These are phyloP conservation scores for Fusarium sambucinum DNA, from an alignment of 2,329 filamentous ascomycete species.

Conservation along the genomic window DNA sequence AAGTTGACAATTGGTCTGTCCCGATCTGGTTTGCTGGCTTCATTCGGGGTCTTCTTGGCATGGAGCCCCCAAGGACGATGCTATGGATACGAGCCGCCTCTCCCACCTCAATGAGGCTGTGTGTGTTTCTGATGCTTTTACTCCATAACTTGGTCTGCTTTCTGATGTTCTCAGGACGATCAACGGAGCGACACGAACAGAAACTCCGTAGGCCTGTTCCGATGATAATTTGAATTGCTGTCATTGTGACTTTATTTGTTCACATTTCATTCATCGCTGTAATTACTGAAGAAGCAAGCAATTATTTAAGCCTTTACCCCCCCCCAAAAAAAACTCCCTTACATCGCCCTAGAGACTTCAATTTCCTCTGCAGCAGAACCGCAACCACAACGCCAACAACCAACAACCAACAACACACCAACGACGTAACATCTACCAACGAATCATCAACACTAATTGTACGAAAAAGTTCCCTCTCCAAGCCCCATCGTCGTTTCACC, in stretches of 20 bases:
- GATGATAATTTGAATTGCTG: neutral
- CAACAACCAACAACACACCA: neutral
- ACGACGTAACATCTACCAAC: neutral
- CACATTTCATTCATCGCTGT: neutral
- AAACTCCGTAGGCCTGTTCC: constrained; percentile 1
- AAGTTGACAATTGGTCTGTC: constrained; percentile 17
- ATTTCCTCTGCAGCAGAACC: constrained; percentile 29
- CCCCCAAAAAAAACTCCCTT: constrained; percentile 27
- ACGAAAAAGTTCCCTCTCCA: neutral
- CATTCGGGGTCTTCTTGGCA: constrained; percentile 18
- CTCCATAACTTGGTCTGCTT: constrained; percentile 4
- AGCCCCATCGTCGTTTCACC: constrained; percentile 19
- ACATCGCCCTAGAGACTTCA: constrained; percentile 21
- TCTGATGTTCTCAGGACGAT: constrained; percentile 27
- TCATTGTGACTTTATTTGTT: neutral
- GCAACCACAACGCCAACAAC: constrained; percentile 9
- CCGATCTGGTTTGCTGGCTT: constrained; percentile 17
- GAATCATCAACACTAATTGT: neutral
- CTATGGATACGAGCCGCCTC: constrained; percentile 25
- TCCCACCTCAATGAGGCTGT: constrained; percentile 22
- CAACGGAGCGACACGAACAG: constrained; percentile 15
- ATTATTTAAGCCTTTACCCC: constrained; percentile 11
- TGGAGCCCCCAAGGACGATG: constrained; percentile 25
- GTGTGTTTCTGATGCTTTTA: constrained; percentile 14
- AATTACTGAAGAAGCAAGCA: neutral